phyloP scores from a whole-genome alignment of 805 yeast species.

The Kluyveromyces siamensis region DNA sequence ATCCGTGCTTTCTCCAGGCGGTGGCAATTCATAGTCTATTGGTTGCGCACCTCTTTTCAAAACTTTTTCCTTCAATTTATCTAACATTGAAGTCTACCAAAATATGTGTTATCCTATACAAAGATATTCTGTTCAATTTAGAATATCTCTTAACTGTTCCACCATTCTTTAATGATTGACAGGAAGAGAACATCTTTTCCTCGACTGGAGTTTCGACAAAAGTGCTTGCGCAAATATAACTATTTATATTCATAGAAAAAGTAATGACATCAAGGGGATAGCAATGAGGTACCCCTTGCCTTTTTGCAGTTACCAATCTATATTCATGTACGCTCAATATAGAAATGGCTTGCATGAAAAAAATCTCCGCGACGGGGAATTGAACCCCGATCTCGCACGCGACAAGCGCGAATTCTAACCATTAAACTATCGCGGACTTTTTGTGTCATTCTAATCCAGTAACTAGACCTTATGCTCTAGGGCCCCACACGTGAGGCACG shows the following conservation, averaged over 20 bases:
- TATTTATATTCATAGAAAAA: neutral
- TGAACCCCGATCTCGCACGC: conserved; percentile 22
- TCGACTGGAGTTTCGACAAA: no score
- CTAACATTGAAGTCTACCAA: conserved; percentile 8
- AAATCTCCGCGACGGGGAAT: conserved; percentile 22
- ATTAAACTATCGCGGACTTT: conserved; percentile 11
- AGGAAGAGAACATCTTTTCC: no score
- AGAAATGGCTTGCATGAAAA: no score
- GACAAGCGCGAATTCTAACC: conserved; percentile 17
- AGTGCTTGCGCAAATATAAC: no score
- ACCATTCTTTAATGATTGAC: no score
- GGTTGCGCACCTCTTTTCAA: conserved; percentile 11
- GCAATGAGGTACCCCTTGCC: neutral
- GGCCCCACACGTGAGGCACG: no score
- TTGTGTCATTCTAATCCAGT: no score
- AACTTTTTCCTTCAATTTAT: conserved; percentile 16
- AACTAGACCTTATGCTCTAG: no score
- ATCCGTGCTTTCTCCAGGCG: conserved; percentile 27
- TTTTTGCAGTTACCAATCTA: no score
- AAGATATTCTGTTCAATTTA: neutral
- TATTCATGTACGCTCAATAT: no score
- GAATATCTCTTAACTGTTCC: no score
- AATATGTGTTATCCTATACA: neutral
- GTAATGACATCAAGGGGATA: neutral
- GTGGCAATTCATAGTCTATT: conserved; percentile 25